These are phyloP conservation scores for Terana coerulea DNA, from an alignment of 768 basidiomycete genomes.

Conservation along the genomic window DNA sequence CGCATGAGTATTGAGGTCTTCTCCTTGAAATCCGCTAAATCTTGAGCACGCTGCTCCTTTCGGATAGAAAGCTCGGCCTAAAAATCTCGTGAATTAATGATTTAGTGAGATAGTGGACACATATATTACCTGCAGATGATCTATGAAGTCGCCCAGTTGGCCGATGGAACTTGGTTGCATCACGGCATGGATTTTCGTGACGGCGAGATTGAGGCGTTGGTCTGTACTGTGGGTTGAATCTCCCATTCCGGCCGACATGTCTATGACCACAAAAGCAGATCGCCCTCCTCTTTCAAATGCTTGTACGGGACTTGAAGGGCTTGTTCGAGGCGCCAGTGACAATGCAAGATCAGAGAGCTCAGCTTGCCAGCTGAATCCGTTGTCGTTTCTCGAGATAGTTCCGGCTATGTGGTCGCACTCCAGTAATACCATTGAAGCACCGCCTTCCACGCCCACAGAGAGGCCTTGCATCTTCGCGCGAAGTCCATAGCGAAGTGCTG, in stretches of 20 bases:
- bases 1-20: conserved; percentile 71
- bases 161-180: conserved; percentile 93
- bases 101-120: not conserved
- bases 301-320: conserved; percentile 20
- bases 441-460: conserved; percentile 72
- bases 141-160: conserved; percentile 85
- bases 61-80: conserved; percentile 74
- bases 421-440: conserved; percentile 66
- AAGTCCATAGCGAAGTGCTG: conserved; percentile 39
- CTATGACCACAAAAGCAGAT: conserved; percentile 83
- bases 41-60: conserved; percentile 69
- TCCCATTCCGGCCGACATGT: conserved; percentile 44
- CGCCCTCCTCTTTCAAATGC: conserved; percentile 56
- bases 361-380: conserved; percentile 59
- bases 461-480: conserved; percentile 75
- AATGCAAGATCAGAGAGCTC: conserved; percentile 72
- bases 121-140: conserved; percentile 71
- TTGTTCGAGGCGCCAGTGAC: conserved; percentile 65
- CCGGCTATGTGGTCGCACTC: conserved; percentile 76
- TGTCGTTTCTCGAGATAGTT: conserved; percentile 41
- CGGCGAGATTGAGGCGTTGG: conserved; percentile 45
- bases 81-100: too few species aligned
- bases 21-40: conserved; percentile 80
- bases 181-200: conserved; percentile 85
- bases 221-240: not conserved